Base-by-base conservation (phyloP, 1,139 yeast genomes). In the Yarrowia galli region DNA sequence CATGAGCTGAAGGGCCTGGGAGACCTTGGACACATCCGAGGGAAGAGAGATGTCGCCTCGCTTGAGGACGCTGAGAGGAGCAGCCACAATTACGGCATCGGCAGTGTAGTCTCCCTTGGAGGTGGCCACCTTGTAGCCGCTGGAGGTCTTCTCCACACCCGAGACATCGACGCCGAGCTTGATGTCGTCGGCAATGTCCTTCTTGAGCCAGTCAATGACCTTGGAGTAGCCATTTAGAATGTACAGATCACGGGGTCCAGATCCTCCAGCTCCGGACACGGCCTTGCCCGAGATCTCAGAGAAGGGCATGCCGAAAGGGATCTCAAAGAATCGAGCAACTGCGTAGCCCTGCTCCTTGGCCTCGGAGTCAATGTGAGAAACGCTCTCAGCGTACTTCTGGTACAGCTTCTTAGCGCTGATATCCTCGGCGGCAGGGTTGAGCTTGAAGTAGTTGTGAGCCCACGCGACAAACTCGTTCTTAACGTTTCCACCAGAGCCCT, bases 51-150 rank as follows among this genome's bases (percentile, higher is more conserved):
- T 84, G 69, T 75, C 73, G 13, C 67, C 64, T 22, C 63, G 61
- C 64, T 71, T 69, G 51, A 91, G 78, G 12, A 89, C 80, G 66
- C 93, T 89, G 70, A 89, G 89, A 0, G 97, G 97, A 13, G 89
- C 87, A 0, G 97, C 87, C 5, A 91, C 89, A 10, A 92, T 82
- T 42, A 86, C 79, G 73, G 84, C 88, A 65, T 88, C 85, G 10
- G 61, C 61, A 54, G 61, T 54, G 53, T 85, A 81, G 2, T 69
- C 69, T 60, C 73, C 61, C 46, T 54, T 38, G 22, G 61, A 54
- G 22, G 61, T 54, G n/a, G 61, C 73, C 3, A 42, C 68, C 18
- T 68, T 58, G 18, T 58, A 58, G 28, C 76, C 76, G 15, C 12
- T 16, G 20, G 45, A 40, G 10, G 48, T 28, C 16, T 28, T 54